Base-by-base conservation (phyloP, 441 rosid genomes). In the Lepidium campestre region DNA sequence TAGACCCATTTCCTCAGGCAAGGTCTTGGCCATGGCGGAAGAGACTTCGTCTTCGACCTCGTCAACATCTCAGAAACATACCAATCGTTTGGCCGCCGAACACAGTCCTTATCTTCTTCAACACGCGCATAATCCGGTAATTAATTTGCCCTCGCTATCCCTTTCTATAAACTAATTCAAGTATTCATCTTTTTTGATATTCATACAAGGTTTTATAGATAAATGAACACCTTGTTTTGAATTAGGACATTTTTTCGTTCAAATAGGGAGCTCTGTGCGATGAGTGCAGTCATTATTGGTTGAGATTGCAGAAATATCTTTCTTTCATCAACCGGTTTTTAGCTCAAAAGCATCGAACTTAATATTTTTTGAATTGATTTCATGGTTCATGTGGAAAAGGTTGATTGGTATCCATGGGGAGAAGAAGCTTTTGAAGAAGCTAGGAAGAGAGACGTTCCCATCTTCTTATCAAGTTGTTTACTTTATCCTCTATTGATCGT, bases 361-460 rank as follows among this genome's bases (percentile, higher is more conserved):
- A 36, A 7, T 37, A 17, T 31, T 25, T 1, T 14, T 7, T 37
- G 29, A 20, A n/a, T 22, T 62, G 44, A 14, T 48, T 60, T 64
- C 7, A 14, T 71, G 53, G 59, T 54, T 54, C 6, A 65, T 72
- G 44, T 55, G 55, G 13, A 70, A 40, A 56, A 93, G 98, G 97
- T 93, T 67, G 80, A 89, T 81, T 93, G 97, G 99, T 86, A 85
- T 74, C 95, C 96, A 53, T 93, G 99, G 99, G 87, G 91, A 13
- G 97, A 87, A 36, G 96, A 88, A 73, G 98, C 98, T 76, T 93
- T 93, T 41, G 79, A 86, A 13, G 86, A 80, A 81, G 97, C 98
- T 22, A 79, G 78, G 55, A 83, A 76, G 73, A 81, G 96, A 76
- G 89, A 89, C 54, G 91, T 85, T 9, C 98, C 98, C 35, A 89